Conservation (phyloP, 345 rosid genomes). For the Cardamine occulta region DNA sequence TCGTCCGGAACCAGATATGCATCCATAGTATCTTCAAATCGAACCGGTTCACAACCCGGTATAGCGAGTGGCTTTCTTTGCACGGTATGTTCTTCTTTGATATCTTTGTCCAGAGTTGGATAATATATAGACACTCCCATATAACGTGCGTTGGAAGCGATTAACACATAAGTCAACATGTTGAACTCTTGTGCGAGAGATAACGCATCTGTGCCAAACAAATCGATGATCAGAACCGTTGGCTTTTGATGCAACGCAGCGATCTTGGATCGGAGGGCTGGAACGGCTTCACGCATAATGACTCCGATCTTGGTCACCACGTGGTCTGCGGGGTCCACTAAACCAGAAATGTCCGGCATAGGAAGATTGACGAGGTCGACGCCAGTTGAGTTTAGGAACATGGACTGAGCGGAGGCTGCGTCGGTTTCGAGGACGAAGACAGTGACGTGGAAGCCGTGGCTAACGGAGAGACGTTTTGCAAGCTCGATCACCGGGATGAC, state of each 20-base stretch:
- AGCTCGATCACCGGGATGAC: slow-evolving; percentile 69
- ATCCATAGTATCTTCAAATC: slow-evolving; percentile 51
- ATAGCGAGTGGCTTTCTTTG: slow-evolving; percentile 38
- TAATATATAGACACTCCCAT: slow-evolving; percentile 52
- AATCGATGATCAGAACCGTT: slow-evolving; percentile 53
- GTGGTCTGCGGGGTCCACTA: slow-evolving; percentile 36
- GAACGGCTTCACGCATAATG: slow-evolving; percentile 51
- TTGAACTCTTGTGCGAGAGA: slow-evolving; percentile 51
- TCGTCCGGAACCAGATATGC: slow-evolving; percentile 36
- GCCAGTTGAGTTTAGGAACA: slow-evolving; percentile 31
- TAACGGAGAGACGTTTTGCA: slow-evolving; percentile 49
- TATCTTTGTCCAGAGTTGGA: slow-evolving; percentile 44
- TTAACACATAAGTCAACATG: slow-evolving; percentile 54
- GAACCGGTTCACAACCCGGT: slow-evolving; percentile 65
- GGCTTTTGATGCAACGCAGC: slow-evolving; percentile 47
- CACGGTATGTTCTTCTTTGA: slow-evolving; percentile 37
- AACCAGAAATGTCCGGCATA: slow-evolving; percentile 40
- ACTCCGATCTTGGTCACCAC: slow-evolving; percentile 43
- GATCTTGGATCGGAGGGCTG: slow-evolving; percentile 53
- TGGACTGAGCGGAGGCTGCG: slow-evolving; percentile 47
- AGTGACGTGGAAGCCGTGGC: slow-evolving; percentile 52
- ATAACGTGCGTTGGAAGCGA: slow-evolving; percentile 62
- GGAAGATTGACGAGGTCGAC: slow-evolving; percentile 51
- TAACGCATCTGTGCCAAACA: slow-evolving; percentile 60
- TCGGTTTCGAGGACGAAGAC: slow-evolving; percentile 51